These are phyloP conservation scores for Urtica urens DNA, from an alignment of 306 rosid species.

Conservation along the genomic window DNA sequence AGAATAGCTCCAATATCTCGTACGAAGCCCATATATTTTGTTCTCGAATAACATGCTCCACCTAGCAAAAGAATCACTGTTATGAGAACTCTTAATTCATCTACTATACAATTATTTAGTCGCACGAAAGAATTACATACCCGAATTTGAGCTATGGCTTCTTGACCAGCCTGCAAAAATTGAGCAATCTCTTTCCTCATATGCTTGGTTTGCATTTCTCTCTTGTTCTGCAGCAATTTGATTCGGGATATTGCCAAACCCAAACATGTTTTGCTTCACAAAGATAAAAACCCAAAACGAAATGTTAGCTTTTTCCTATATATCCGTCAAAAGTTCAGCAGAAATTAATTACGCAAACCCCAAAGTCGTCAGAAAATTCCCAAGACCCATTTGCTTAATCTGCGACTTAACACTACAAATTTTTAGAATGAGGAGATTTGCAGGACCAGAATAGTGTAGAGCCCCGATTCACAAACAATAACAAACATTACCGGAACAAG, in stretches of 20 bases:
- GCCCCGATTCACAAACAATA: background rate
- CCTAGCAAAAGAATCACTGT: conserved; percentile 39
- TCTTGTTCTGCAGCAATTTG: conserved; percentile 88
- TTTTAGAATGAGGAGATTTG: background rate
- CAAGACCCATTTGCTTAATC: no score
- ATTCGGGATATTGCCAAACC: conserved; percentile 75
- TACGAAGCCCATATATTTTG: conserved; percentile 86
- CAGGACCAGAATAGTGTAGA: background rate
- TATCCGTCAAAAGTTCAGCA: conserved; percentile 3
- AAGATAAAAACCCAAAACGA: background rate
- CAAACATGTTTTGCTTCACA: conserved; percentile 82
- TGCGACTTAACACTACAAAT: background rate
- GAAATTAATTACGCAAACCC: background rate
- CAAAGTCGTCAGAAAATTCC: background rate
- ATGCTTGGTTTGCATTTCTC: conserved; percentile 74
- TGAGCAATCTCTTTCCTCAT: conserved; percentile 94
- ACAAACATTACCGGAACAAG: background rate
- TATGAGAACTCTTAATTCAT: background rate
- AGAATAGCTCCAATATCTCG: conserved; percentile 89
- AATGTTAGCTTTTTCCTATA: background rate
- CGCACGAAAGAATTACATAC: conserved; percentile 31
- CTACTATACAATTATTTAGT: background rate
- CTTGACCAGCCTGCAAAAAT: conserved; percentile 93
- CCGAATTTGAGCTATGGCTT: conserved; percentile 86
- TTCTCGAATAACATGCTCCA: conserved; percentile 92